phyloP scores from a whole-genome alignment of 768 basidiomycete species.

The Cystobasidium onofrii region DNA sequence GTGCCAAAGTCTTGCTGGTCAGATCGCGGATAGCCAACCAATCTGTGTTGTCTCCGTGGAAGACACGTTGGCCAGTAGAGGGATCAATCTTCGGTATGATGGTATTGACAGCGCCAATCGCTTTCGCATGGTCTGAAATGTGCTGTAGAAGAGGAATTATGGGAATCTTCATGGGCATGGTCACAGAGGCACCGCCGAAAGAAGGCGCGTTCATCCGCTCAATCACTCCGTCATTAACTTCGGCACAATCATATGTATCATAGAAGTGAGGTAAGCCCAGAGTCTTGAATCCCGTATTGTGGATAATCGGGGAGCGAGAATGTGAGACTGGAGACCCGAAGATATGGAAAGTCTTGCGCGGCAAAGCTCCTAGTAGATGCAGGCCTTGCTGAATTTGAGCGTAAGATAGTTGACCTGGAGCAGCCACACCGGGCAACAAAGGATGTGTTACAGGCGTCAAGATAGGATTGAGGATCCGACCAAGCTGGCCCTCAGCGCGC shows the following conservation, averaged over 20 bases:
- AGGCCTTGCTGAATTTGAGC: slow-evolving; percentile 74
- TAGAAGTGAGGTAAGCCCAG: slow-evolving; percentile 82
- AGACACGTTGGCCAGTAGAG: slow-evolving; percentile 47
- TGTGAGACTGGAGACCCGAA: slow-evolving; percentile 81
- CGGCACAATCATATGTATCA: slow-evolving; percentile 62
- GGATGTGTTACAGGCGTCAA: slow-evolving; percentile 89
- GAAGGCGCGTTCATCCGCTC: slow-evolving; percentile 56
- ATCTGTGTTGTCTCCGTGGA: slow-evolving; percentile 91
- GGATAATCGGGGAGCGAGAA: slow-evolving; percentile 85
- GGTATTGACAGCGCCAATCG: slow-evolving; percentile 93
- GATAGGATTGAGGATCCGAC: slow-evolving; percentile 72
- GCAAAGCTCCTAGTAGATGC: slow-evolving; percentile 69
- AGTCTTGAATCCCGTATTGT: slow-evolving; percentile 74
- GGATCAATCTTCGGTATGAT: slow-evolving; percentile 56
- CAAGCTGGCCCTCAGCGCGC: slow-evolving; percentile 66
- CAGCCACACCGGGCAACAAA: slow-evolving; percentile 71
- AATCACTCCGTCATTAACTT: slow-evolving; percentile 61
- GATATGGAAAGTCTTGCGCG: slow-evolving; percentile 67
- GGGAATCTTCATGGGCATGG: slow-evolving; percentile 89
- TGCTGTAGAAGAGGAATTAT: slow-evolving; percentile 73
- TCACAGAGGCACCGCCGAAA: slow-evolving; percentile 93
- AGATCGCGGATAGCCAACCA: slow-evolving; percentile 75
- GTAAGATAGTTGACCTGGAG: slow-evolving; percentile 87
- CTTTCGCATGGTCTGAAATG: slow-evolving; percentile 68
- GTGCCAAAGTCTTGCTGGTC: slow-evolving; percentile 42